Evolutionary conservation across 2,329 filamentous ascomycete genomes (phyloP), one percentile per base, ranked within the genome.

Genomic region (Chaetomiaceae sp.): DNA sequence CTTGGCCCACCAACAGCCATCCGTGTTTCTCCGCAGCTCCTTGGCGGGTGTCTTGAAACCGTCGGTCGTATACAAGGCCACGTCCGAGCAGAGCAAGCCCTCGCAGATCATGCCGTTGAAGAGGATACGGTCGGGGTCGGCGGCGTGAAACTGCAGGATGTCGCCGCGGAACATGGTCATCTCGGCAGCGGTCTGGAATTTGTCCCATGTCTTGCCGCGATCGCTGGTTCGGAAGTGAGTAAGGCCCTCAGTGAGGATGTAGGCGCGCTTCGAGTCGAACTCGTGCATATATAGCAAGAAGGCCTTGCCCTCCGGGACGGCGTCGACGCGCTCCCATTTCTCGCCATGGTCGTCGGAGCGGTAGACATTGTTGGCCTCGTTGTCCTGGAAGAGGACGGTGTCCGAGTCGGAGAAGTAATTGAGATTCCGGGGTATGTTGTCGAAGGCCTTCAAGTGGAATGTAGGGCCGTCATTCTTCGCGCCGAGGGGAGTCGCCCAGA

Each of bases 321-420:
- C 81, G 25, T 82, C 70, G 57, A 92, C 74, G 57, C 73, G 73
- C 40, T 81, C 72, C 92, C 94, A 99, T 41, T 75, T 80, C 61
- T 80, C 80, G 60, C 94, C 95, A 34, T 88, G 90, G 72, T 97
- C 83, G 42, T 78, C 76, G 40, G 92, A 95, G 55, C 89, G 85
- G 69, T 85, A 90, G 47, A 95, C 77, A 57, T 82, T 82, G 55
- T 79, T 77, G 36, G 79, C 78, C 13, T 76, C 69, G 45, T 74
- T 65, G 67, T 95, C 87, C 63, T 86, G 84, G 66, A 90, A 84
- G 41, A 97, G 71, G 54, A 95, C 76, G 47, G 87, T 81, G 67
- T 96, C 86, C 60, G 89, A 91, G 68, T 92, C 89, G 65, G 94
- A 86, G 66, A 99, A 97, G 72, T 96, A 99, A 72, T 87, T 87